A percentile compares a stretch with the other conserved stretches of the same genome.
Conservation (phyloP, 768 basidiomycete genomes). For the Mycena amicta region DNA sequence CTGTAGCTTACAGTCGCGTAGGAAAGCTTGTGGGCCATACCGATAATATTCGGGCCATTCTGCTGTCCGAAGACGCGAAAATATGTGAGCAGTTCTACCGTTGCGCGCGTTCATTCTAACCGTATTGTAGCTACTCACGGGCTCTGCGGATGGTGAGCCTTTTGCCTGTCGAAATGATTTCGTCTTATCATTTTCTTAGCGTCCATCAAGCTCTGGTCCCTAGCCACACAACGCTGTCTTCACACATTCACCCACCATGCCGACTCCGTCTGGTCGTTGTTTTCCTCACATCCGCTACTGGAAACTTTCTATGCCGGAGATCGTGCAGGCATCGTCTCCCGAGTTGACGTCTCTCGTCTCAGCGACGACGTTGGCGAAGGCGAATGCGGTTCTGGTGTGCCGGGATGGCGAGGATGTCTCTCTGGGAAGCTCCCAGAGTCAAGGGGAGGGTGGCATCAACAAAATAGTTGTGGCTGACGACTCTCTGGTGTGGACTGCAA, state of each 20-base stretch:
- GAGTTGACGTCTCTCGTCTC: conserved; percentile 84
- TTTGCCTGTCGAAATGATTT: conserved; percentile 13
- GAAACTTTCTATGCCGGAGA: conserved; percentile 95
- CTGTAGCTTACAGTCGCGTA: too few relatives aligned
- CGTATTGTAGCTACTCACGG: conserved; percentile 67
- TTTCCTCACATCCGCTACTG: conserved; percentile 84
- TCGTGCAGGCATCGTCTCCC: conserved; percentile 84
- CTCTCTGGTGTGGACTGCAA: conserved; percentile 86
- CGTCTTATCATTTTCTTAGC: conserved; percentile 35
- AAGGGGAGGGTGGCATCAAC: conserved; percentile 68
- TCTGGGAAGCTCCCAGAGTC: conserved; percentile 24
- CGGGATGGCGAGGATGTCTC: conserved; percentile 52
- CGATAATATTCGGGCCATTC: conserved; percentile 90
- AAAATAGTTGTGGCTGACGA: conserved; percentile 84
- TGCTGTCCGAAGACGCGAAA: conserved; percentile 88
- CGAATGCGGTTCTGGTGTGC: conserved; percentile 83
- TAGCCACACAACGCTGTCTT: conserved; percentile 83
- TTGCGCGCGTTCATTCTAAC: conserved; percentile 21
- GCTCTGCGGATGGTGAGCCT: conserved; percentile 71
- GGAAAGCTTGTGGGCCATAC: conserved; percentile 95
- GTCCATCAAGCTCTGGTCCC: conserved; percentile 94
- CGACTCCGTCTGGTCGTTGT: conserved; percentile 92
- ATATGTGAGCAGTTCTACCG: too few relatives aligned
- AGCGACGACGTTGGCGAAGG: conserved; percentile 80
- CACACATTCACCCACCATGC: conserved; percentile 97